Conservation (phyloP, 306 rosid species). For the Lupinus albus region DNA sequence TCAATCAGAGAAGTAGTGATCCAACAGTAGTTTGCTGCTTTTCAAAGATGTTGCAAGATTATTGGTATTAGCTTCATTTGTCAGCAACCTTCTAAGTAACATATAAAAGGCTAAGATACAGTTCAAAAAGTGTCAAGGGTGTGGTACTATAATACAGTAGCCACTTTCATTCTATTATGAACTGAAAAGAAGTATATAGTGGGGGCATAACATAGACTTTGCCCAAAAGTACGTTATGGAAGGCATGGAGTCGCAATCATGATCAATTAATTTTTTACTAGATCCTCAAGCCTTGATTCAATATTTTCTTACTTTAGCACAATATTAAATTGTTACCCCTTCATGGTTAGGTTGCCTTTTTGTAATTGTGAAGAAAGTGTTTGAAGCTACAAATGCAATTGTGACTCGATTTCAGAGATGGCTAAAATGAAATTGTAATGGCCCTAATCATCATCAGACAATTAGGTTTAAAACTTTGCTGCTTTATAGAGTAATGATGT, state of each 20-base stretch:
- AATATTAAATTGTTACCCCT: no score
- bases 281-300: no score
- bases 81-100: constrained; percentile 54
- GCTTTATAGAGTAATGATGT: constrained; percentile 3
- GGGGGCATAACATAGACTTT: constrained; percentile 61
- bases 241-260: constrained; percentile 47
- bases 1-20: constrained; percentile 43
- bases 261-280: constrained; percentile 35
- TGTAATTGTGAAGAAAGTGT: no score
- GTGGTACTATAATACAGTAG: constrained; percentile 53
- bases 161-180: constrained; percentile 51
- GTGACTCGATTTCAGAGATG: no score
- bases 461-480: no score
- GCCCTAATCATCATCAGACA: no score
- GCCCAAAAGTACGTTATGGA: constrained; percentile 53
- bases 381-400: no score
- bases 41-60: constrained; percentile 48
- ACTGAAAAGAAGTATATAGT: constrained; percentile 49
- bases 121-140: constrained; percentile 38
- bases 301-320: no score
- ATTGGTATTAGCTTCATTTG: constrained; percentile 54
- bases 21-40: constrained; percentile 40
- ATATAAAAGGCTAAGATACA: constrained; percentile 47
- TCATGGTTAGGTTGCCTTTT: no score
- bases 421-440: no score